A percentile compares a stretch with the other conserved stretches of the same genome.
These are phyloP conservation scores for Strigomonas culicis DNA, from an alignment of 208 protist species.

Conservation along the genomic window DNA sequence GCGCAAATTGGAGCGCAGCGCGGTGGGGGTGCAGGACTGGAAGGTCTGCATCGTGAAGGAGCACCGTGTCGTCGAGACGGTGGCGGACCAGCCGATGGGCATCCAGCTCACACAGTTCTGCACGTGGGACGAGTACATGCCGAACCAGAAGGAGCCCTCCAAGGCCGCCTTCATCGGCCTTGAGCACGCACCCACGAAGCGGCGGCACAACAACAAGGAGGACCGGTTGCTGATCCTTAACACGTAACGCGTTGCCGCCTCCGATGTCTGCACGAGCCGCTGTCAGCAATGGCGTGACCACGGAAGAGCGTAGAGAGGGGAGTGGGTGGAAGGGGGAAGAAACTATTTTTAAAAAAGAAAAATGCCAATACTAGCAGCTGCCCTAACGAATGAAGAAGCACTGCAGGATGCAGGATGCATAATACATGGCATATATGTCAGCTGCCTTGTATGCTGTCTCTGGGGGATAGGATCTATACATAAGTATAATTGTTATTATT, in stretches of 20 bases:
- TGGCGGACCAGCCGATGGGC: constrained; percentile 54
- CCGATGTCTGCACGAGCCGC: neutral
- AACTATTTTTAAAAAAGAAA: no score
- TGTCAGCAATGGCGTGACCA: neutral
- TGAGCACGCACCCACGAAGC: constrained; percentile 73
- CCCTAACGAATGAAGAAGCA: no score
- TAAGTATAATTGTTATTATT: neutral
- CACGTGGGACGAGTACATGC: constrained; percentile 36
- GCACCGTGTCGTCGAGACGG: constrained; percentile 51
- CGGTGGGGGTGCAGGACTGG: constrained; percentile 75
- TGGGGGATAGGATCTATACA: no score
- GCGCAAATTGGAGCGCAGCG: constrained; percentile 62
- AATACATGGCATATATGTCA: no score
- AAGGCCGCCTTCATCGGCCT: constrained; percentile 83
- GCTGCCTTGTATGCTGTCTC: no score
- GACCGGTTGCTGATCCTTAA: constrained; percentile 83
- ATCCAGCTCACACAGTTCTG: constrained; percentile 60
- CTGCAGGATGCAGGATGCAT: no score
- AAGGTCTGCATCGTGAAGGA: constrained; percentile 82
- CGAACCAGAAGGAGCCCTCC: constrained; percentile 55
- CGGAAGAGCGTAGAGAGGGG: no score
- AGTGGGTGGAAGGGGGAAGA: neutral
- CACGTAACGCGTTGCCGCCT: constrained; percentile 8
- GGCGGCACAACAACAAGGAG: constrained; percentile 37
- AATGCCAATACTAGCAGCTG: no score